Evolutionary conservation across 202 grass and related monocot species (phyloP), one percentile per base, ranked within the genome.

Genomic region (Hordeum pubiflorum): DNA sequence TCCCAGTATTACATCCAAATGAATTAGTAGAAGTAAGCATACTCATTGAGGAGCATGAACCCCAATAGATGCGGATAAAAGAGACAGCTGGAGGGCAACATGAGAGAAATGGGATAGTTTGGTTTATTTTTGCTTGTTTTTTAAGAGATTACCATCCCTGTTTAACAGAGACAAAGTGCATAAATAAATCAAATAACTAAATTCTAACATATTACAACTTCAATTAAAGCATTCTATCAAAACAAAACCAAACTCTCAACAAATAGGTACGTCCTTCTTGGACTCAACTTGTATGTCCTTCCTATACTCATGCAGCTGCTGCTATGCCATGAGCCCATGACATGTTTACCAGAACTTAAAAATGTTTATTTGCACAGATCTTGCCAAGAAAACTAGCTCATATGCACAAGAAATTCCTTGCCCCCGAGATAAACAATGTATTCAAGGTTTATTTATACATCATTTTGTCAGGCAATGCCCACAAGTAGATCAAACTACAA

Each of bases 121-220:
- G 24, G 22, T 72, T 72, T 48, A 72, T 50, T 7, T 50, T 46
- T 72, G 12, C 68, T 71, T 71, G 21, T 43, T 72, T 29, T 72
- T 50, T 29, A 72, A 18, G 27, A 24, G 12, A 50, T 48, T 27
- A 31, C 37, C 21, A 50, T 50, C 69, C 13, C 41, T 72, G 40
- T 44, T 48, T 72, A 38, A 68, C 34, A 23, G 69, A 72, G 13
- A 72, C 10, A 18, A 50, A 72, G 38, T 72, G 13, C 69, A 26
- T 31, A 72, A 36, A 20, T 46, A 71, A 68, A 71, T 29, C 24
- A 50, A 29, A 72, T 31, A 50, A 50, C 40, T 18, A 48, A 72
- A 72, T 50, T 41, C 40, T 72, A 72, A 72, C 24, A 72, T 24
- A 72, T 72, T 72, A 72, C 1, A 72, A 72, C 41, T 50, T 72